Percentiles rank a stretch among this genome's conserved stretches.
Conservation (phyloP, 2,329 filamentous ascomycete species). For the Hymenoscyphus linearis region DNA sequence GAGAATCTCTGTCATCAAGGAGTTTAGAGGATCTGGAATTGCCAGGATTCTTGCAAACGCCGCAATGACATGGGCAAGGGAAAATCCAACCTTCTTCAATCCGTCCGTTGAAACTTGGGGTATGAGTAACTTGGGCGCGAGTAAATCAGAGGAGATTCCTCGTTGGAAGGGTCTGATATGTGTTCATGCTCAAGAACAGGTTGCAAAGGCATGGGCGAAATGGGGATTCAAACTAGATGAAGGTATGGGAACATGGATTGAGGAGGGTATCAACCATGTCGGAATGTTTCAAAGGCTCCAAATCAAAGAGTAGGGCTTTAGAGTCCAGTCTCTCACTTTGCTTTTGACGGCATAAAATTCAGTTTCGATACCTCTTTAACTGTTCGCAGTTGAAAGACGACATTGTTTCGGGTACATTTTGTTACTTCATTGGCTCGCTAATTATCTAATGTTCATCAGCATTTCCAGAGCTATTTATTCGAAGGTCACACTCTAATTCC, state of each 20-base stretch:
- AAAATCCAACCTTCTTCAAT: constrained; percentile 54
- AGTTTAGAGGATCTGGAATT: constrained; percentile 50
- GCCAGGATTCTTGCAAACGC: constrained; percentile 60
- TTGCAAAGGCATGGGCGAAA: constrained; percentile 60
- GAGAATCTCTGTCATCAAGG: constrained; percentile 63
- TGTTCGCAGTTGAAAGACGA: neutral
- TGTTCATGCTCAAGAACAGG: constrained; percentile 70
- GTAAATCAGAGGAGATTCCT: constrained; percentile 38
- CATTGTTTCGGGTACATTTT: too few relatives aligned
- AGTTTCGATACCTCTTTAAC: neutral
- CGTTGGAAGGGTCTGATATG: constrained; percentile 72
- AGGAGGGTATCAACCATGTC: constrained; percentile 80
- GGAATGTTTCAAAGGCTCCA: constrained; percentile 67
- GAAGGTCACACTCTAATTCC: too few relatives aligned
- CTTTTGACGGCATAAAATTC: neutral
- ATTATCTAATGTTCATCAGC: too few relatives aligned
- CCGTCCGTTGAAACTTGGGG: constrained; percentile 37
- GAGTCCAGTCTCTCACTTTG: neutral
- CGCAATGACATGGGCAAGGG: constrained; percentile 60
- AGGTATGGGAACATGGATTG: constrained; percentile 70
- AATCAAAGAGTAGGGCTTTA: constrained; percentile 15
- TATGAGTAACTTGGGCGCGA: constrained; percentile 39
- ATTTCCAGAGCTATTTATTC: too few relatives aligned
- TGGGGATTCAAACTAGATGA: constrained; percentile 73
- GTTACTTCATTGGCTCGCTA: too few relatives aligned